Evolutionary conservation across 2,329 filamentous ascomycete species (phyloP), one percentile per base, ranked within the genome.

Genomic region (Bipolaris cookei): DNA sequence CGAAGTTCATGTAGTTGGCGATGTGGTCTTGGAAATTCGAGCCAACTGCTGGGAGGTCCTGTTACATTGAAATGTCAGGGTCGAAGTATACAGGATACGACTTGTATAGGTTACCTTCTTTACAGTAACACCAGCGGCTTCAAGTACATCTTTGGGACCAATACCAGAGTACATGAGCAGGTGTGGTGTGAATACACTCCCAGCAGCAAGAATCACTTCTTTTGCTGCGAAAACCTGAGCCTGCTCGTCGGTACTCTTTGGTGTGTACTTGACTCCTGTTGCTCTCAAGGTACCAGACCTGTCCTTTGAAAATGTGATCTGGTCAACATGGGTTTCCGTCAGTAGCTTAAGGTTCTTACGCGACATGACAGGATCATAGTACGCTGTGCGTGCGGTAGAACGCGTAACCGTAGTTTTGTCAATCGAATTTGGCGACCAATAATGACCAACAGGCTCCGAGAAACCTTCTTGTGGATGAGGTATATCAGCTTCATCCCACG

Each of bases 171-270:
- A 57, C 54, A 56, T 65, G 20, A 67, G 7, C 87, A 78, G 11
- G 88, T 72, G 68, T 84, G 84, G 1, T 84, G 86, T 1, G 83
- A 85, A 63, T 83, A 80, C 30, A 86, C 51, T 75, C 23, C 78
- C 81, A 1, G 86, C 86, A 1, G 84, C 84, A 1, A 89, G 68
- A 25, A 89, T 80, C n/a, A 88, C 80, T 63, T 88, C 86, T 46
- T 71, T 71, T 6, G 62, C 34, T 2, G 67, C 67, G 4, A 64
- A 62, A 8, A 55, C 66, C 7, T 60, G 56, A 1, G 63, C 35
- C 32, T 66, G 58, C n/a, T 54, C 28, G 23, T 61, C 60, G 1
- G 62, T 55, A 1, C 48, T 25, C 35, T 38, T 54, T 18, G 34
- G 44, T 3, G 46, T 62, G n/a, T 51, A 62, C n/a, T 51, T 56